Evolutionary conservation across 495 filamentous ascomycete species (phyloP), one percentile per base, ranked within the genome.

Genomic region (Tirmania nivea): DNA sequence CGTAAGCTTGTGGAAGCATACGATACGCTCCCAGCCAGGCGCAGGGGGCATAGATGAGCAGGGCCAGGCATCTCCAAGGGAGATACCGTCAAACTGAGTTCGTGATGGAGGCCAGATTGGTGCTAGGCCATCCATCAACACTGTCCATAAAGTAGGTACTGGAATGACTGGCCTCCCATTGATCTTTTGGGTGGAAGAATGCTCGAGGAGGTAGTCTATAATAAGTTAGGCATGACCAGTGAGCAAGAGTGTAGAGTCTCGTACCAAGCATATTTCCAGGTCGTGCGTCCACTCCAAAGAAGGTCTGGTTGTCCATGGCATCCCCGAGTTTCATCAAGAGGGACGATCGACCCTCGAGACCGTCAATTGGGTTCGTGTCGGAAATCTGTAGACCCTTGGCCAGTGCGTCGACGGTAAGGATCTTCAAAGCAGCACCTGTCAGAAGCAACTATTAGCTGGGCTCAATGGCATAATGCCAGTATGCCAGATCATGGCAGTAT

Each of bases 191-290:
- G 92, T 94, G 0, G 83, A 78, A 0, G 88, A 80, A 61, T 97
- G 92, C 20, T 80, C 78, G n/a, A 97, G 75, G 50, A 97, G 78
- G 65, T 93, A 87, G 66, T 95, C 90, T 93, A 55, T 25, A 16
- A 49, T 10, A 49, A 10, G 54, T 66, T 51, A 67, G 55, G 17
- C 6, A 35, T 48, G 47, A 9, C 36, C 20, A 20, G 12, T n/a
- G n/a, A n/a, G 8, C 39, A 19, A 45, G 39, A 45, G 14, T 16
- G 31, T 31, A 8, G 7, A 57, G 34, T 34, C 21, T 8, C 53
- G 42, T 17, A 93, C 87, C 87, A 47, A 97, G 78, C 81, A 97
- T 89, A 62, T 93, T 90, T 56, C 92, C 90, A 20, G 90, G 90
- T 55, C 90, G 71, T 47, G 78, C 83, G 62, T 86, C 79, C 1